Percentiles rank a stretch among this genome's conserved stretches.
Evolutionary conservation across 2,329 filamentous ascomycete species (phyloP).

Genomic region (Fusarium vanettenii): DNA sequence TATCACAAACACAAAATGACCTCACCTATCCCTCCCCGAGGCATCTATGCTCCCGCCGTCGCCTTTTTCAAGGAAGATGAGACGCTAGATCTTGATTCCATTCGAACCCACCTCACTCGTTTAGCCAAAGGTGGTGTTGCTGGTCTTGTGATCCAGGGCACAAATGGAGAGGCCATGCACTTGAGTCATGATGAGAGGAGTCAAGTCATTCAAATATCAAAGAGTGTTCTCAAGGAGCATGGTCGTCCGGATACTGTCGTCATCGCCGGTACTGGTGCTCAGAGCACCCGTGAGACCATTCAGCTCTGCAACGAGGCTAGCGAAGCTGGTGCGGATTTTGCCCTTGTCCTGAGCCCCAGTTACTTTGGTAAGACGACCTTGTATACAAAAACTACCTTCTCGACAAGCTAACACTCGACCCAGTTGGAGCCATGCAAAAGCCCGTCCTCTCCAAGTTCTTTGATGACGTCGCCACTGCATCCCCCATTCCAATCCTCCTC

Average conservation of each 20-base stretch:
- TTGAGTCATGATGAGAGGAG: slow-evolving; percentile 74
- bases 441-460: slow-evolving; percentile 72
- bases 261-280: slow-evolving; percentile 76
- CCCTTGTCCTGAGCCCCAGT: slow-evolving; percentile 74
- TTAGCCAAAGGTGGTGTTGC: slow-evolving; percentile 73
- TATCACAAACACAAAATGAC: neutral
- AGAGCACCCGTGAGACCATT: slow-evolving; percentile 76
- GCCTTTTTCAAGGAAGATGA: slow-evolving; percentile 70
- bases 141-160: slow-evolving; percentile 78
- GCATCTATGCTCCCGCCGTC: slow-evolving; percentile 72
- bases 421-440: slow-evolving; percentile 47
- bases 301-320: slow-evolving; percentile 73
- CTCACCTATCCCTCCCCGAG: slow-evolving; percentile 40
- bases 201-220: slow-evolving; percentile 70
- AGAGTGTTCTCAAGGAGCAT: slow-evolving; percentile 68
- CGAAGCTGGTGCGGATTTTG: slow-evolving; percentile 73
- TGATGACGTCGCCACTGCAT: slow-evolving; percentile 64
- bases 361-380: slow-evolving; percentile 68
- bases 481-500: slow-evolving; percentile 69
- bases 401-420: neutral
- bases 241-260: slow-evolving; percentile 69
- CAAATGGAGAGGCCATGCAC: slow-evolving; percentile 80
- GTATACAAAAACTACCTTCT: too few relatives aligned
- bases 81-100: slow-evolving; percentile 65
- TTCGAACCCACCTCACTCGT: slow-evolving; percentile 64